phyloP scores from a whole-genome alignment of 2,329 filamentous ascomycete species.

The Escovopsis weberi region DNA sequence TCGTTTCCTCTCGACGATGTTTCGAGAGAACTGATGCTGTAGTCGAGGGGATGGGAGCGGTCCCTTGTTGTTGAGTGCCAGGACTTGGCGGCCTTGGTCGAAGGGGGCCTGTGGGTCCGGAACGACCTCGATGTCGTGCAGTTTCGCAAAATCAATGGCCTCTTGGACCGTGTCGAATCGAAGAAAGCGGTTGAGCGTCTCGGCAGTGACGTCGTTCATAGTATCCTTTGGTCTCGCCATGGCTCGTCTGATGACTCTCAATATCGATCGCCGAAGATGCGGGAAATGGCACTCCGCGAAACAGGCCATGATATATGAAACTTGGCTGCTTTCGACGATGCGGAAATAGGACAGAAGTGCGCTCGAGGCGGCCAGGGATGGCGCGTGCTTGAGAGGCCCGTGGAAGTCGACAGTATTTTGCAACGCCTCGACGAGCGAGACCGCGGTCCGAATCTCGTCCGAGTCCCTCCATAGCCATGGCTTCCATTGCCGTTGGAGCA shows the following conservation, averaged over 20 bases:
- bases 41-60: conserved; percentile 34
- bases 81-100: conserved; percentile 22
- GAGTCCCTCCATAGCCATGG: conserved; percentile 38
- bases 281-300: conserved; percentile 55
- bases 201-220: conserved; percentile 45
- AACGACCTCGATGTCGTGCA: conserved; percentile 40
- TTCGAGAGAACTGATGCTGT: conserved; percentile 39
- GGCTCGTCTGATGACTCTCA: conserved; percentile 39
- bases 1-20: conserved; percentile 46
- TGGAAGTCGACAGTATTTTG: conserved; percentile 43
- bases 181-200: conserved; percentile 41
- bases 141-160: conserved; percentile 48
- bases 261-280: conserved; percentile 41
- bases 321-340: conserved; percentile 38
- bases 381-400: conserved; percentile 38
- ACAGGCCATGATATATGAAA: conserved; percentile 57
- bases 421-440: conserved; percentile 44
- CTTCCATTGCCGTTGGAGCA: conserved; percentile 42
- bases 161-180: conserved; percentile 54
- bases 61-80: conserved; percentile 30
- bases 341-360: conserved; percentile 42
- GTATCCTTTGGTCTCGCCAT: conserved; percentile 42
- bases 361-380: conserved; percentile 33
- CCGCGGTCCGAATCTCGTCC: conserved; percentile 45
- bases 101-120: conserved; percentile 18